Conservation (phyloP, 306 rosid genomes). For the Acmispon strigosus region DNA sequence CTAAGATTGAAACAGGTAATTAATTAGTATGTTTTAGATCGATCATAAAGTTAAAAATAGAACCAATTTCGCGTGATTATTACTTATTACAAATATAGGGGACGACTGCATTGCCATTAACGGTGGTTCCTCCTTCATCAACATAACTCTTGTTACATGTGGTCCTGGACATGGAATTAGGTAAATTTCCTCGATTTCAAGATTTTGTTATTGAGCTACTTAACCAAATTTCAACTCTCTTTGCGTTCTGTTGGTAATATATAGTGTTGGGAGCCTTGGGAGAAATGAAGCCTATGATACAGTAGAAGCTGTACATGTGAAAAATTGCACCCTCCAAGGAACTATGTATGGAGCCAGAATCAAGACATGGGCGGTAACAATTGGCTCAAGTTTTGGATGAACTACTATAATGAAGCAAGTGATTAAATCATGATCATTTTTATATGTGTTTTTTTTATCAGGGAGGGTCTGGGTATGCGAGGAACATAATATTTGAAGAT, state of each 20-base stretch:
- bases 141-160: constrained; percentile 28
- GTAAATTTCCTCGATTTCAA: neutral
- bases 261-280: constrained; percentile 56
- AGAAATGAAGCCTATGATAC: neutral
- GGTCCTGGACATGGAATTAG: constrained; percentile 66
- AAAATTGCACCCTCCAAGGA: constrained; percentile 29
- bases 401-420: neutral
- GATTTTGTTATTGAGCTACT: no score
- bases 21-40: no score
- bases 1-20: constrained; percentile 30
- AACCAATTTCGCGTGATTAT: neutral
- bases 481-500: constrained; percentile 33
- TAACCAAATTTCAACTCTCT: neutral
- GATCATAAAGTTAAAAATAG: no score
- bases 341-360: constrained; percentile 50
- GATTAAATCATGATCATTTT: neutral
- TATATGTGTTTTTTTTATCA: neutral
- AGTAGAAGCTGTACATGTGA: constrained; percentile 41
- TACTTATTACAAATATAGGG: constrained; percentile 12
- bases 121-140: constrained; percentile 29
- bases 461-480: constrained; percentile 53
- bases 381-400: neutral
- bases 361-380: constrained; percentile 41
- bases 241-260: neutral
- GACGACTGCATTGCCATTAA: constrained; percentile 51